phyloP scores from a whole-genome alignment of 75 land plant genomes.

The Selaginella moellendorffii region DNA sequence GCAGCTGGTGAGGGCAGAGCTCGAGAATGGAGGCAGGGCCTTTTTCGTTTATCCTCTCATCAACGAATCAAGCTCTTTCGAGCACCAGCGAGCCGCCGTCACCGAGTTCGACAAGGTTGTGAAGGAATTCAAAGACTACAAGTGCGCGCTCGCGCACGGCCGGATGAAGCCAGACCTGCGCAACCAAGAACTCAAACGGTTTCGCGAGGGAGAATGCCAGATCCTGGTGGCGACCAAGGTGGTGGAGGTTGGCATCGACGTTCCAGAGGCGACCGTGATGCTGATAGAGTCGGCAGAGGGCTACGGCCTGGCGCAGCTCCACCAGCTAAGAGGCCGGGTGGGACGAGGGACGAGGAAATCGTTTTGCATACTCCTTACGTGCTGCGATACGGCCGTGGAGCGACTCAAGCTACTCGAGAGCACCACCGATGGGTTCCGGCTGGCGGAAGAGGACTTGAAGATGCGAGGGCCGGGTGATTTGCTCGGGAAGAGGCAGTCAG shows the following conservation, averaged over 20 bases:
- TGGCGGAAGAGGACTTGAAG: conserved; percentile 70
- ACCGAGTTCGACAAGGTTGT: conserved; percentile 39
- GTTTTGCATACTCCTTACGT: conserved; percentile 54
- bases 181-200: conserved; percentile 9
- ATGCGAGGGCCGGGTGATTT: conserved; percentile 83
- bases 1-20: conserved; percentile 68
- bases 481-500: conserved; percentile 90
- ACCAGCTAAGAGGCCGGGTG: conserved; percentile 92
- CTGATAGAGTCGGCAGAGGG: conserved; percentile 93
- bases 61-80: conserved; percentile 55
- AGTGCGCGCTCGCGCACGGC: conserved; percentile 82
- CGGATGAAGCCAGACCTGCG: conserved; percentile 28
- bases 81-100: conserved; percentile 61
- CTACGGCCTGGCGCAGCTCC: conserved; percentile 85
- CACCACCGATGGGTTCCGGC: conserved; percentile 71
- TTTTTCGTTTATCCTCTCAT: conserved; percentile 83
- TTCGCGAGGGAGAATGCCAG: not conserved
- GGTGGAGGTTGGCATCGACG: conserved; percentile 91
- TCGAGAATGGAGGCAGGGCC: conserved; percentile 55
- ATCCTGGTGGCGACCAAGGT: conserved; percentile 83
- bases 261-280: conserved; percentile 95
- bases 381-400: conserved; percentile 30
- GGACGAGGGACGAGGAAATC: conserved; percentile 73
- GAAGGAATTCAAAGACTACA: conserved; percentile 35
- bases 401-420: conserved; percentile 64